Evolutionary conservation across 208 protist genomes (phyloP), one percentile per base, ranked within the genome.

Genomic region (Leishmania mexicana): DNA sequence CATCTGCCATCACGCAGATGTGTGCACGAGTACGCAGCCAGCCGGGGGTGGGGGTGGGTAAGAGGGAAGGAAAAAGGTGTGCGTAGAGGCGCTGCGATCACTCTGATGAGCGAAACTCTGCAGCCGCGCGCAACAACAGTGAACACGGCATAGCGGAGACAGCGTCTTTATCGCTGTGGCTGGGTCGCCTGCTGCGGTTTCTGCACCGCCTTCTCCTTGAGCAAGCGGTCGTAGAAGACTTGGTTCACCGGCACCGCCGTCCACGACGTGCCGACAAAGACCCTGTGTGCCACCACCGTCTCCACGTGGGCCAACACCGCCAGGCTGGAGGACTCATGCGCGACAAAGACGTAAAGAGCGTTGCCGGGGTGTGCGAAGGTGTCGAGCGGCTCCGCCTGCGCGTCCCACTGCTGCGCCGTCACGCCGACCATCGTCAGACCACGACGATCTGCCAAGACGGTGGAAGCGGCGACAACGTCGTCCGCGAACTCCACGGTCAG

Each of bases 171-270:
- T 17, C 24, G 24, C 70, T 51, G 42, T 35, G 13, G 38, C 42
- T 54, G 38, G 45, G 45, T 28, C 45, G 31, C 40, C 21, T 54
- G 28, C 38, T 53, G 70, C 70, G 31, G 24, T 40, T 51, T n/a
- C 24, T n/a, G 24, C 19, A 53, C n/a, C n/a, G 73, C 74, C 81
- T 76, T 73, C 80, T 92, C 90, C 84, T 96, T 97, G 47, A 62
- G 76, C 40, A 89, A 83, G 5, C 94, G 89, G 86, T 97, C 94
- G 73, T 94, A 95, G 51, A 97, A 91, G 60, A 93, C 91, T 71
- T 90, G 86, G 76, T 95, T 95, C 24, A 88, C 86, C 15, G 92
- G 90, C 0, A 94, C 80, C 67, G 83, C 80, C 40, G 84, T 38
- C 35, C 67, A 75, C 42, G 49, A 38, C 45, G 78, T 84, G 75